phyloP scores from a whole-genome alignment of 2,329 filamentous ascomycete genomes.

The Fusarium odoratissimum region DNA sequence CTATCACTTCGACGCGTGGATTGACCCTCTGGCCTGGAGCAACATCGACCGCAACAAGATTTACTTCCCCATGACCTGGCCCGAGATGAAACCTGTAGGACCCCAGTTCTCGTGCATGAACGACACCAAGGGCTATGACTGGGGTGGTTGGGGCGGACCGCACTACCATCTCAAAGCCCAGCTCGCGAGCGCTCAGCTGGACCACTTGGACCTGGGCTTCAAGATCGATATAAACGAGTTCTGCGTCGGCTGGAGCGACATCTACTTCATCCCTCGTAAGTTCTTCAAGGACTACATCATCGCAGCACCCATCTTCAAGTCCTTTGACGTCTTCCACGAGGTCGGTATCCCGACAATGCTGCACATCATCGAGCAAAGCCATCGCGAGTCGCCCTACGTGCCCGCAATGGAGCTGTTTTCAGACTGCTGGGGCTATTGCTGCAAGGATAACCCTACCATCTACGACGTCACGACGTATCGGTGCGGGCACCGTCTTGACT shows the following conservation, averaged over 20 bases:
- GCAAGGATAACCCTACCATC: neutral
- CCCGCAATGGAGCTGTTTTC: neutral
- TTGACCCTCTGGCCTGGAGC: neutral
- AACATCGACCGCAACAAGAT: neutral
- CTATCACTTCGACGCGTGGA: neutral
- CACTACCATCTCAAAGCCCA: neutral
- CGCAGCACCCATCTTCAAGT: neutral
- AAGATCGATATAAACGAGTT: neutral
- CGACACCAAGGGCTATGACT: neutral
- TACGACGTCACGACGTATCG: neutral
- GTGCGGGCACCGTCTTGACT: neutral
- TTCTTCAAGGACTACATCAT: slow-evolving; percentile 5
- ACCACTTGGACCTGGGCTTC: neutral
- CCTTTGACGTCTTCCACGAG: neutral
- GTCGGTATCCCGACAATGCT: neutral
- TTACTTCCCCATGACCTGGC: neutral
- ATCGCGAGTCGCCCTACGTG: neutral
- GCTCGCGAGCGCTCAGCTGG: neutral
- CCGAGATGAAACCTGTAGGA: neutral
- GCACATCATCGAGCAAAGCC: neutral
- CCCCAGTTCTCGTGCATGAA: slow-evolving; percentile 1
- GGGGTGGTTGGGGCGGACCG: neutral
- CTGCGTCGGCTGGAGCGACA: neutral
- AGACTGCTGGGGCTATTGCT: neutral
- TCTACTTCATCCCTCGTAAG: neutral